Evolutionary conservation across 169 alveolate species (phyloP).

Genomic region (Perkinsus marinus): DNA sequence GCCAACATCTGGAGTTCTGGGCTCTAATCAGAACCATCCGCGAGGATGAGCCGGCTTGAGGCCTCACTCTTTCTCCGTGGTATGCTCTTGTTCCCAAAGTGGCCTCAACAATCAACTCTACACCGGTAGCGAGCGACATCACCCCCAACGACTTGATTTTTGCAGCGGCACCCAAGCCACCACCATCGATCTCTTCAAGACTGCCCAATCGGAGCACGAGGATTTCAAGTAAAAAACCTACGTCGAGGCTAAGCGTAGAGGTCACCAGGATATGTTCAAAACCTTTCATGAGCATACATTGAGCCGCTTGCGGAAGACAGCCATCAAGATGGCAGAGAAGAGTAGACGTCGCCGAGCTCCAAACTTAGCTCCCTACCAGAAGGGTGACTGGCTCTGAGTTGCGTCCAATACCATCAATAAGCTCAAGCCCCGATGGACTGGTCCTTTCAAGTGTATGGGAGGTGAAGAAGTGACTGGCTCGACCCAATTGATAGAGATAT

Average conservation of each 20-base stretch:
- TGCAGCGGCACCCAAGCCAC: not conserved
- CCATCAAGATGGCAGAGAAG: not conserved
- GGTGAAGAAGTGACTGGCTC: not conserved
- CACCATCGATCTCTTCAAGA: not conserved
- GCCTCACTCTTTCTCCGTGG: not conserved
- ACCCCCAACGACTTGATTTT: not conserved
- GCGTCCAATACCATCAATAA: not conserved
- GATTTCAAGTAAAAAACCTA: not conserved
- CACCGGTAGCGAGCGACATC: not conserved
- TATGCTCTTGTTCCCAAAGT: not conserved
- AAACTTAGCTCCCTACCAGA: not conserved
- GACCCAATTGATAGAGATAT: not conserved
- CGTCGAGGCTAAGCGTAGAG: not conserved
- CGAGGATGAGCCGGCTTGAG: not conserved
- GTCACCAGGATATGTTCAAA: not conserved
- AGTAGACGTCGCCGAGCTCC: not conserved
- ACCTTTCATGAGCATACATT: not conserved
- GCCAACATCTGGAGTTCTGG: not conserved
- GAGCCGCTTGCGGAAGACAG: not conserved
- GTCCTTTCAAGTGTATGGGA: not conserved
- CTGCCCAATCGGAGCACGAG: not conserved
- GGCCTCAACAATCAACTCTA: not conserved
- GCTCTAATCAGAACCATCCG: not conserved
- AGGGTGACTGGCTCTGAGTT: not conserved
- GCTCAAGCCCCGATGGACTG: not conserved